Percentiles rank a stretch among this genome's conserved stretches.
phyloP scores from a whole-genome alignment of 257 asterid genomes.

The Thymus quinquecostatus region DNA sequence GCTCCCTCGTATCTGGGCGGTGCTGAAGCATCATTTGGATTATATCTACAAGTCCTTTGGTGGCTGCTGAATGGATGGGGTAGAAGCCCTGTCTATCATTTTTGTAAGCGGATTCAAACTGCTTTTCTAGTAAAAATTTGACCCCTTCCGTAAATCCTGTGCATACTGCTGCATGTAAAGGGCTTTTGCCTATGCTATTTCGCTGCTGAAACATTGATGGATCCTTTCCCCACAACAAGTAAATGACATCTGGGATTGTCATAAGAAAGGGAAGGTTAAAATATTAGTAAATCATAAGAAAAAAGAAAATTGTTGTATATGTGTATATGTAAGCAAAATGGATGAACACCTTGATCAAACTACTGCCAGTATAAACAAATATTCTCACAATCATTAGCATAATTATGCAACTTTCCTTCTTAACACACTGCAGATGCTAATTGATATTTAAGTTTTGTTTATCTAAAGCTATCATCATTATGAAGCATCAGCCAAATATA shows the following conservation, averaged over 20 bases:
- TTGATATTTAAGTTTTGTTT: not conserved
- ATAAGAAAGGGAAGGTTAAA: conserved; percentile 4
- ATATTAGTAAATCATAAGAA: not conserved
- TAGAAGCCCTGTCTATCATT: conserved; percentile 42
- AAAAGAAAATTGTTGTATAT: not conserved
- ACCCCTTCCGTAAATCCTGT: conserved; percentile 41
- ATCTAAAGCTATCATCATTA: not conserved
- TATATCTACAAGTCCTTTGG: conserved; percentile 39
- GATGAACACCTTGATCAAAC: conserved; percentile 9
- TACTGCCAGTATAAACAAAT: conserved; percentile 12
- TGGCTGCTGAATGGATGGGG: conserved; percentile 52
- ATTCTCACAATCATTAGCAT: not conserved
- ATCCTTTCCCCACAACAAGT: conserved; percentile 47
- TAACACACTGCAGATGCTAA: not conserved
- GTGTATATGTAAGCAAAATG: not conserved
- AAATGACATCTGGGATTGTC: conserved; percentile 34
- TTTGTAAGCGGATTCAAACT: conserved; percentile 44
- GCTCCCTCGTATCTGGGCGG: conserved; percentile 54
- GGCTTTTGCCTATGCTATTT: conserved; percentile 41
- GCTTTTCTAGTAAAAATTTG: conserved; percentile 39
- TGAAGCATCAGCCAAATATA: not conserved
- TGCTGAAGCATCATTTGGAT: conserved; percentile 43
- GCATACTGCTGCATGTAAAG: conserved; percentile 51
- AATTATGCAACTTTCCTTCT: not conserved
- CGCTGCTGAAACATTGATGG: conserved; percentile 42